These are phyloP conservation scores for Verticillium nubilum DNA, from an alignment of 2,329 filamentous ascomycete genomes.

Conservation along the genomic window DNA sequence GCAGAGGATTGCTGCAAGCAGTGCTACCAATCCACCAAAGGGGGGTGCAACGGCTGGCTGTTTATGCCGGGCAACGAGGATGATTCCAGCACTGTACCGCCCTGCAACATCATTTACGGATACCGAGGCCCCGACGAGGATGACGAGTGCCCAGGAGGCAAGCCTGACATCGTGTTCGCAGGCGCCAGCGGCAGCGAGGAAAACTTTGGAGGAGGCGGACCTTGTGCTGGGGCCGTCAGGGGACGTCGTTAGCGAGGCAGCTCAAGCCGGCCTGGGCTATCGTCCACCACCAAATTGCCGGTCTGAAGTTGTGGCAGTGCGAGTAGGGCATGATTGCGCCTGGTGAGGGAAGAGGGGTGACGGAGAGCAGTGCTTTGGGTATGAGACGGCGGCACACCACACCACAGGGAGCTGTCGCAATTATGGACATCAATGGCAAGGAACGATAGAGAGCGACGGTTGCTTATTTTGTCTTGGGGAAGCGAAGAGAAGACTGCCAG, in stretches of 20 bases:
- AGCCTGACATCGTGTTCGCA: slow-evolving; percentile 11
- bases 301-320: background rate
- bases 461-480: background rate
- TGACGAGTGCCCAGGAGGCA: slow-evolving; percentile 8
- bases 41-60: slow-evolving; percentile 14
- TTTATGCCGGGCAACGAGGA: slow-evolving; percentile 1
- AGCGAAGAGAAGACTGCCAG: background rate
- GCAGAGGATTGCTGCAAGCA: slow-evolving; percentile 10
- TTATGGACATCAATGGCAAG: background rate
- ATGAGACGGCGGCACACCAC: no score
- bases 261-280: background rate
- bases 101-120: slow-evolving; percentile 11
- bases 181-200: background rate
- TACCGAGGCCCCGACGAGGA: slow-evolving; percentile 6
- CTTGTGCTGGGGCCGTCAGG: slow-evolving; percentile 6
- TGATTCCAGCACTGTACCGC: background rate
- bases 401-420: no score
- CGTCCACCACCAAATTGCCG: background rate
- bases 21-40: slow-evolving; percentile 6
- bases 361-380: no score
- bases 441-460: background rate
- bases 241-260: background rate
- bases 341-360: no score
- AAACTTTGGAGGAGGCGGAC: slow-evolving; percentile 9
- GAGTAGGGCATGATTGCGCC: no score